Conservation (phyloP, 2,329 filamentous ascomycete species). For the Penicillium janthinellum region DNA sequence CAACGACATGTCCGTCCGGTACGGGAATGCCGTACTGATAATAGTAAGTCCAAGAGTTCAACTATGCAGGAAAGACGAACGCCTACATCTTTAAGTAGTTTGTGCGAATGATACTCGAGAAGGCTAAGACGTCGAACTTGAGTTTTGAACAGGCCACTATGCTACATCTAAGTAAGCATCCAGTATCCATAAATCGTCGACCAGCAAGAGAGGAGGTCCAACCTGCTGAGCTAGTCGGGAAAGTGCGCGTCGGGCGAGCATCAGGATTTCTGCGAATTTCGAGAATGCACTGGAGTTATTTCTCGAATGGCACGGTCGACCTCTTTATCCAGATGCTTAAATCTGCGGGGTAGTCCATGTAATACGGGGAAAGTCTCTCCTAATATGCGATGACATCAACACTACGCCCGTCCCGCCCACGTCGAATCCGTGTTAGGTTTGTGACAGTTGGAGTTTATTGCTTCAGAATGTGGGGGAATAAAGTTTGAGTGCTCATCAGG, state of each 20-base stretch:
- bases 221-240: conserved; percentile 2
- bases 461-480: neutral
- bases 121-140: conserved; percentile 26
- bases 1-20: conserved; percentile 29
- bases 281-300: neutral
- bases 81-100: conserved; percentile 27
- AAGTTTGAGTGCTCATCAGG: neutral
- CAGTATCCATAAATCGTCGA: too few species aligned
- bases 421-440: neutral
- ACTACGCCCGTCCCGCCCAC: neutral
- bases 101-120: conserved; percentile 30
- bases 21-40: conserved; percentile 31
- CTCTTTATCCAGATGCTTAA: neutral
- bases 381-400: conserved; percentile 1
- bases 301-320: neutral
- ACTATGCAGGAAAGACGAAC: neutral
- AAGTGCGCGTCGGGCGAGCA: conserved; percentile 6
- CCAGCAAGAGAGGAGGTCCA: neutral
- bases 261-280: neutral
- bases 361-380: neutral
- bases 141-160: conserved; percentile 8
- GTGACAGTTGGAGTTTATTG: neutral
- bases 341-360: neutral
- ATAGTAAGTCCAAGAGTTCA: neutral
- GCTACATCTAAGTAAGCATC: conserved; percentile 3